Base-by-base conservation (phyloP, 352 stramenopile species). In the Phytopythium boreale region DNA sequence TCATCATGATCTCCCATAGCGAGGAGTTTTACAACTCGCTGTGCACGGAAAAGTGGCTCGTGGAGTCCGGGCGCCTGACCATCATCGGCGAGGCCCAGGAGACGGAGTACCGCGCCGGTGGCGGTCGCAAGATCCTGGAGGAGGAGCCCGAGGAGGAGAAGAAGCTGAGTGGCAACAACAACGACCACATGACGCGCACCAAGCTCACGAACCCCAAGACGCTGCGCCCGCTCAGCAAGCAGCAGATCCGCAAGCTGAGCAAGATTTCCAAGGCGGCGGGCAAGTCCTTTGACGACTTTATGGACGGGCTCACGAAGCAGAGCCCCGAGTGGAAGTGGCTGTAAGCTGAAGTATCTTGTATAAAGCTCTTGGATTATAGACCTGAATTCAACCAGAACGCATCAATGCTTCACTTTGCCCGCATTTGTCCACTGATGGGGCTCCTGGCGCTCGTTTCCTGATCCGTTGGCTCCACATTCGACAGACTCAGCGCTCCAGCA, bases 1-100 rank as follows among this genome's bases (percentile, higher is more conserved):
- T 82, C 34, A 88, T 93, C 62, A 91, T 93, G 82, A 92, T 93
- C 70, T 92, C 81, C 12, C 85, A 93, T 66, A 88, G 75, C 64
- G 78, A 87, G 68, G 83, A 92, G 66, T 93, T 93, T 59, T 90
- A 90, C 80, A 89, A 88, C 69, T 87, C 82, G 58, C 70, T 90
- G 59, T 91, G 82, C 61, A 89, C 79, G 43, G 82, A 91, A 66
- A 88, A 87, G 68, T 91, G 82, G 82, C 66, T 89, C 34, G 80
- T 91, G 20, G 82, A 89, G 67, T 80, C 68, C n/a, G 82, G 82
- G 15, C 75, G 75, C 20, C 61, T 89, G 39, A 83, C 71, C n/a
- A 79, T 91, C 39, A 79, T 91, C 20, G 82, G 82, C 39, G 82
- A 91, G 61, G 82, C 82, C 9, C 70, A 89, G 63, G 82, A 91